A percentile compares a stretch with the other conserved stretches of the same genome.
phyloP scores from a whole-genome alignment of 169 alveolate genomes.

The Eimeria praecox region DNA sequence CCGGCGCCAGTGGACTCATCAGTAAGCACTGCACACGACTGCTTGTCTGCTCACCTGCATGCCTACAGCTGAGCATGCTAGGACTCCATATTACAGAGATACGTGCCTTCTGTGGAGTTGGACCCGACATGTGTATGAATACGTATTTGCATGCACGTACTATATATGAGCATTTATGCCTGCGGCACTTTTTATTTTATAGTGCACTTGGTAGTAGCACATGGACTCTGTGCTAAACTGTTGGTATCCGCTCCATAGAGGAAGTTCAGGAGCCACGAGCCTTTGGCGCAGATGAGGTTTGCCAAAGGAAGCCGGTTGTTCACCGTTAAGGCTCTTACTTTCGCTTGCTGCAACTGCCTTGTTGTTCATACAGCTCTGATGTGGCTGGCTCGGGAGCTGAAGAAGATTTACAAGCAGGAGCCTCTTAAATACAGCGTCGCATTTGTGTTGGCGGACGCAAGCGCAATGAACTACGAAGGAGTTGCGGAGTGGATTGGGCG shows the following conservation, averaged over 20 bases:
- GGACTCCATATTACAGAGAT: no score
- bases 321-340: background rate
- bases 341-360: background rate
- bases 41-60: no score
- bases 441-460: slow-evolving; percentile 48
- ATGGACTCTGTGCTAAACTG: no score
- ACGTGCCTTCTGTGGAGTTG: no score
- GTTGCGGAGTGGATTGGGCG: slow-evolving; percentile 46
- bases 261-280: background rate
- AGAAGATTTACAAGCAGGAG: background rate
- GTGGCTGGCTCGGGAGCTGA: slow-evolving; percentile 44
- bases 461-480: slow-evolving; percentile 64
- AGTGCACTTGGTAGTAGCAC: no score
- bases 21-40: slow-evolving; percentile 4
- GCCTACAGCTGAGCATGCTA: no score
- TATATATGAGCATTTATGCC: background rate
- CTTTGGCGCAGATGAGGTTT: background rate
- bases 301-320: background rate
- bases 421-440: slow-evolving; percentile 28
- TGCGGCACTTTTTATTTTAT: background rate
- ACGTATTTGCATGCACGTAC: background rate
- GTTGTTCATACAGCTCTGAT: slow-evolving; percentile 4
- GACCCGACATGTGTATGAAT: background rate
- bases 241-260: background rate
- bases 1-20: slow-evolving; percentile 48